phyloP scores from a whole-genome alignment of 345 rosid genomes.

The Gossypium raimondii region DNA sequence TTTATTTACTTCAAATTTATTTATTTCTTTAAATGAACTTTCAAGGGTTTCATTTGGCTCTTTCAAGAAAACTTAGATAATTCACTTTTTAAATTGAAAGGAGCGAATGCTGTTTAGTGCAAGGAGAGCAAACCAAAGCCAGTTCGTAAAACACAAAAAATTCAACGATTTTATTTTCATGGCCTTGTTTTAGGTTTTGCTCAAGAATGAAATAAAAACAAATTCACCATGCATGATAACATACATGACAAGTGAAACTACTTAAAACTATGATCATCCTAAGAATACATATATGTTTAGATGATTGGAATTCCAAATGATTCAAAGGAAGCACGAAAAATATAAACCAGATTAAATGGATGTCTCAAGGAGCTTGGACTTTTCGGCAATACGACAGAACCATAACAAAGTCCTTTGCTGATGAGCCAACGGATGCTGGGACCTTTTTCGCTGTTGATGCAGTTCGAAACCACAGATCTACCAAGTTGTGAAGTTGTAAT shows the following conservation, averaged over 20 bases:
- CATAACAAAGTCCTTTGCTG: conserved; percentile 75
- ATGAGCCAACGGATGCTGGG: conserved; percentile 49
- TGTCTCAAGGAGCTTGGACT: conserved; percentile 26
- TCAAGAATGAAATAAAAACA: background rate
- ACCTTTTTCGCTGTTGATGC: conserved; percentile 44
- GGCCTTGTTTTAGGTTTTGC: background rate
- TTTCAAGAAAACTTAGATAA: too few relatives aligned
- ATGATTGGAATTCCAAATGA: background rate
- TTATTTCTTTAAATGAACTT: too few relatives aligned
- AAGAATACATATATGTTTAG: background rate
- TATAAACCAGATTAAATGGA: background rate
- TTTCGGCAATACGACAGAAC: conserved; percentile 59
- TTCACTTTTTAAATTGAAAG: too few relatives aligned
- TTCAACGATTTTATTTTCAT: background rate
- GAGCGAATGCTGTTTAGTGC: too few relatives aligned
- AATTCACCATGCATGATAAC: conserved; percentile 1
- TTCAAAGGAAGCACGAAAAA: background rate
- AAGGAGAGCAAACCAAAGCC: too few relatives aligned
- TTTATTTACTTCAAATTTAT: too few relatives aligned
- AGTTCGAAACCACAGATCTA: conserved; percentile 59
- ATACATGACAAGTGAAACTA: background rate
- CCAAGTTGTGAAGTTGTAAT: conserved; percentile 39
- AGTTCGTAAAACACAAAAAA: too few relatives aligned
- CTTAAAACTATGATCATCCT: conserved; percentile 1
- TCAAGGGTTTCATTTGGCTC: too few relatives aligned